phyloP scores from a whole-genome alignment of 1,284 basidiomycete genomes.

The Mycena sp. region DNA sequence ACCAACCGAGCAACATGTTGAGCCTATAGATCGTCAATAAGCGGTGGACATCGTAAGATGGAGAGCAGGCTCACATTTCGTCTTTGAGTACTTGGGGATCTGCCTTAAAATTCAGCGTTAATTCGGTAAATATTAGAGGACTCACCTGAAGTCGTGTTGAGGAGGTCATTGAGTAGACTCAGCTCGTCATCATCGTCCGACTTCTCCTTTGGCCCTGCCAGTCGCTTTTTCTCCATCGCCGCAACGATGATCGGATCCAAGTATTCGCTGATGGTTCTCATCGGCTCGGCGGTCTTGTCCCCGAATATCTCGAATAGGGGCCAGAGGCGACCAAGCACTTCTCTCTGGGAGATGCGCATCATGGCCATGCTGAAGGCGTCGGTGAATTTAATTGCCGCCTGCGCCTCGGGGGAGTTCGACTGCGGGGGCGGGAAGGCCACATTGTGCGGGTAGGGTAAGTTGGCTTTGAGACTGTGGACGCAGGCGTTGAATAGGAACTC shows the following conservation, averaged over 20 bases:
- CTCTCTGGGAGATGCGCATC: slow-evolving; percentile 24
- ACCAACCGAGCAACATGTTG: slow-evolving; percentile 55
- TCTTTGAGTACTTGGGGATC: slow-evolving; percentile 45
- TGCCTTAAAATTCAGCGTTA: slow-evolving; percentile 26
- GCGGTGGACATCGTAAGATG: background rate
- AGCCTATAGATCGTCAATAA: slow-evolving; percentile 37
- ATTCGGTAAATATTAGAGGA: slow-evolving; percentile 8
- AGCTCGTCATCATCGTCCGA: slow-evolving; percentile 47
- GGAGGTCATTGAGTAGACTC: slow-evolving; percentile 57
- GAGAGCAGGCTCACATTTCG: slow-evolving; percentile 38
- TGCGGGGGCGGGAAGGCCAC: slow-evolving; percentile 28
- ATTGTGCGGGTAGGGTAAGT: slow-evolving; percentile 55
- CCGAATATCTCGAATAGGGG: slow-evolving; percentile 40
- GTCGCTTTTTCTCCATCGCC: slow-evolving; percentile 38
- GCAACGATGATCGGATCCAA: slow-evolving; percentile 45
- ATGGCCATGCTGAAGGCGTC: slow-evolving; percentile 39
- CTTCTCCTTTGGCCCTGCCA: slow-evolving; percentile 33
- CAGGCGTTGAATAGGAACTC: slow-evolving; percentile 63
- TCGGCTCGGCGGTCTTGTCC: slow-evolving; percentile 34
- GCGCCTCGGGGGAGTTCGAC: slow-evolving; percentile 8
- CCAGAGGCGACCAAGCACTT: slow-evolving; percentile 36
- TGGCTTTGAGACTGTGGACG: slow-evolving; percentile 50
- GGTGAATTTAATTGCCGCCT: slow-evolving; percentile 34
- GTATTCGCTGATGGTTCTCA: slow-evolving; percentile 35
- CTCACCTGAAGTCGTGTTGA: slow-evolving; percentile 58